Evolutionary conservation across 163 green algal species (phyloP).

Genomic region (Chlamydomonas reinhardtii): DNA sequence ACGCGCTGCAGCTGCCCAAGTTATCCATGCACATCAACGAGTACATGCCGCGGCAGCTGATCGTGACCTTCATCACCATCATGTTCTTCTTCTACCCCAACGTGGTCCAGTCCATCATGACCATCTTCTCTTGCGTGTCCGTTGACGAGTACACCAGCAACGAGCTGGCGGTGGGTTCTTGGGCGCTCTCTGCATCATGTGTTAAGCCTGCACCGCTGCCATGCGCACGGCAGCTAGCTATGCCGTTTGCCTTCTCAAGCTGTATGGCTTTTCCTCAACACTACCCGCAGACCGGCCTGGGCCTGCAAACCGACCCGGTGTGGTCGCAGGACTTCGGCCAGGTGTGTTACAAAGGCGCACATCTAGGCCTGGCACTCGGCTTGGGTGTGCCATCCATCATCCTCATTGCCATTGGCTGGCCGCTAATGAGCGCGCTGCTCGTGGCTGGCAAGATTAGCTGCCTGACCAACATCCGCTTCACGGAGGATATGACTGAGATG

Average conservation of each 20-base stretch:
- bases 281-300: conserved; percentile 1
- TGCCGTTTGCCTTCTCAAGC: too few relatives aligned
- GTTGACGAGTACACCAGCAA: conserved; percentile 21
- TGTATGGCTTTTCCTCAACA: not conserved
- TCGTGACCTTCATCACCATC: conserved; percentile 44
- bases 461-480: conserved; percentile 32
- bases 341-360: conserved; percentile 42
- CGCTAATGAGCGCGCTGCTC: conserved; percentile 9
- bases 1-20: not conserved
- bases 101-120: conserved; percentile 42
- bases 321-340: conserved; percentile 46
- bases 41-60: conserved; percentile 28
- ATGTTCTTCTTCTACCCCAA: conserved; percentile 59
- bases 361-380: conserved; percentile 28
- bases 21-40: not conserved
- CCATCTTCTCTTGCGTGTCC: conserved; percentile 46
- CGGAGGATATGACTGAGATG: conserved; percentile 35
- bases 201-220: not conserved
- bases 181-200: not conserved
- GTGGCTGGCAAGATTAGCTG: conserved; percentile 18
- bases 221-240: not conserved
- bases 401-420: conserved; percentile 36
- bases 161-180: conserved; percentile 20
- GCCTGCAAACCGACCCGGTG: not conserved
- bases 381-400: conserved; percentile 37